Evolutionary conservation across 306 rosid species (phyloP), one percentile per base, ranked within the genome.

Genomic region (Glycine tomentella): DNA sequence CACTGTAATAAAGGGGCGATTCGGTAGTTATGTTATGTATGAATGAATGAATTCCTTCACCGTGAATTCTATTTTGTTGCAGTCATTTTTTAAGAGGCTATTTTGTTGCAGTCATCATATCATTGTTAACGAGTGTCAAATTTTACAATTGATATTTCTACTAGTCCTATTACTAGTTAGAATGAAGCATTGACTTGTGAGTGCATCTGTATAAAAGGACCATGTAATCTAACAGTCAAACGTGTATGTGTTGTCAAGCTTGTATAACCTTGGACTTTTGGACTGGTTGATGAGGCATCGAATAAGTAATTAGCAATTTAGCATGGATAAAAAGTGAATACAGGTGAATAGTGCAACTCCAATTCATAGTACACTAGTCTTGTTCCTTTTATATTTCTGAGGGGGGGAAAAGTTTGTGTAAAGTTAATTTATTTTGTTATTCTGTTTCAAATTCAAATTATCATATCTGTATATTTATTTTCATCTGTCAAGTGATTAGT

Each of bases 151-250:
- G 66, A 71, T 74, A 59, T 40, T n/a, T 69, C 78, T 61, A 52
- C 68, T 42, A 52, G 81, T 76, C 87, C 65, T 80, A 25, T 25
- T 25, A 9, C 9, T 50, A 74, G 69, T 57, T 42, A 3, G 13
- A 50, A 51, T 42, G 8, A 42, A 42, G 6, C 6, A 38, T 38
- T 25, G 31, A 25, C 46, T 50, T 6, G 34, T 52, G 17, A 74
- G 56, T 15, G n/a, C 1, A 63, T 51, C 36, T 2, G 62, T 2
- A 5, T 20, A 6, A 45, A 78, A 14, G 44, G 50, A 38, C 56
- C 3, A 56, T 45, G 3, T 4, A 31, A 69, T 44, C 87, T 33
- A 65, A 75, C 82, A 25, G 78, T 80, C 84, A 80, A 69, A 25
- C 5, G 17, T 17, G 17, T 17, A 1, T 25, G 31, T 25, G 31